Evolutionary conservation across 345 rosid species (phyloP), one percentile per base, ranked within the genome.

Genomic region (Syzygium jambos): DNA sequence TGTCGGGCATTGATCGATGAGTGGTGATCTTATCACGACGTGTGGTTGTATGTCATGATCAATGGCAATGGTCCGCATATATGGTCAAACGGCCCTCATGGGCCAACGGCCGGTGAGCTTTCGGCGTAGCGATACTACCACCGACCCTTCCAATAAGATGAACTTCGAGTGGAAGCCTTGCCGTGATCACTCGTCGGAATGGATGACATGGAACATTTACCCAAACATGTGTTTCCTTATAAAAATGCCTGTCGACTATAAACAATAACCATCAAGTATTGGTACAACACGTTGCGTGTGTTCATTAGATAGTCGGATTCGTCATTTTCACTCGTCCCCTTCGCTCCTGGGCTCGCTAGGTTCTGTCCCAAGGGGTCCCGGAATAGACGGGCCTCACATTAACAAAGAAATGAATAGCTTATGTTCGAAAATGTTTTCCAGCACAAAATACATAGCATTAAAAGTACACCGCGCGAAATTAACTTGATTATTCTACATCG

Each of bases 361-460:
- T 61, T n/a, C 6, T n/a, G 73, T 61, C 9, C 1, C 0, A 0
- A n/a, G 34, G 34, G 63, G 5, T 57, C 11, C 23, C 0, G 23
- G n/a, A 57, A n/a, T 56, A 0, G 61, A 56, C 9, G 61, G 13
- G 12, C 23, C 6, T 23, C n/a, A 23, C n/a, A 9, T 56, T 56
- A 56, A 57, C 11, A 10, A 57, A n/a, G 46, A 21, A 21, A 34
- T 25, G 19, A 9, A 17, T 34, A 34, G 10, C 73, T 30, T 61
- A 7, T 61, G 2, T n/a, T 61, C 6, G n/a, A n/a, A 0, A 3
- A 4, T n/a, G 38, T n/a, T 61, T n/a, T 61, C 10, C 38, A 1
- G n/a, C 73, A 61, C 19, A n/a, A 61, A 61, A 12, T n/a, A 13
- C 1, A 13, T 4, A 27, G 14, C 73, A n/a, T 61, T 13, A n/a